Evolutionary conservation across 2,329 filamentous ascomycete genomes (phyloP), one percentile per base, ranked within the genome.

Genomic region (Scleromitrula shiraiana): DNA sequence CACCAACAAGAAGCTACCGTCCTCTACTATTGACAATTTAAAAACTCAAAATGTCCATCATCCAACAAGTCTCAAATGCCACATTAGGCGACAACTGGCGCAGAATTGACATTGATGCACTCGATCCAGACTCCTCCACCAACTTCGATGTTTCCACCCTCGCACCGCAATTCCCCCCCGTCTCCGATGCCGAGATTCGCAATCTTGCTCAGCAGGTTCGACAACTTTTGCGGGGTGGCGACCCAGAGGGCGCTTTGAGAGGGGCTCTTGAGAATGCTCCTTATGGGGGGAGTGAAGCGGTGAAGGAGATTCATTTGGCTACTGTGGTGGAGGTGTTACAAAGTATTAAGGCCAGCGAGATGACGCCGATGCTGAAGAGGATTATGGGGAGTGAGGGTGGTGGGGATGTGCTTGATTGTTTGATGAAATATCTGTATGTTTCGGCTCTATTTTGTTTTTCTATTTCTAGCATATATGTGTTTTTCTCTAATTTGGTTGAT

Each of bases 391-490:
- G 83, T 9, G 80, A 85, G 42, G 86, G 86, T 53, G 93, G 93
- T 23, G 80, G 80, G 53, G 93, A 97, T 69, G 77, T 86, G 52
- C 72, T 95, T 57, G 93, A 98, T 67, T 88, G 91, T 43, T 72
- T 98, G 66, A 95, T 95, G 87, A 98, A 98, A 73, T 98, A 96
- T 70, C 74, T 96, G 82, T 96, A 79, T 62, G 85, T 74, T 36
- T 49, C 19, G 22, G 38, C 41, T 24, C 27, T 41, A 8, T 30
- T 9, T 14, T 12, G 10, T 38, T 45, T 35, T 23, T 6, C 5
- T 15, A 15, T 5, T 32, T 5, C 10, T n/a, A n/a, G n/a, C n/a
- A n/a, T n/a, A n/a, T n/a, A n/a, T n/a, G n/a, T n/a, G n/a, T 30
- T 17, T 22, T 5, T 4, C 1, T 12, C 17, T 29, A 8, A 8